phyloP scores from a whole-genome alignment of 2,329 filamentous ascomycete species.

The Ophioceras dolichostomum region DNA sequence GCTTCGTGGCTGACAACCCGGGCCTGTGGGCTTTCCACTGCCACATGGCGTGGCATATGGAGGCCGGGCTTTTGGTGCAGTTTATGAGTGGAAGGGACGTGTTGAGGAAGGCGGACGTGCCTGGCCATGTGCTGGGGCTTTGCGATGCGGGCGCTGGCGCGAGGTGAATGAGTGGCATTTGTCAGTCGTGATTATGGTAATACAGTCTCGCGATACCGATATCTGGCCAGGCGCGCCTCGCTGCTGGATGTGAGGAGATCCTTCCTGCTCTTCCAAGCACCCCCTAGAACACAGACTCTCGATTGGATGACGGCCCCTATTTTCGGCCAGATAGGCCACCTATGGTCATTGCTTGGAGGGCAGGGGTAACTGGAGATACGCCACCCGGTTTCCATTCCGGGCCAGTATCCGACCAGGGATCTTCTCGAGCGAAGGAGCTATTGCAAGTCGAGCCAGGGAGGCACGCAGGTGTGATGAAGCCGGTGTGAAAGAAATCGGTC shows the following conservation, averaged over 20 bases:
- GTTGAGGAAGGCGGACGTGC: slow-evolving; percentile 1
- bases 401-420: too few relatives aligned
- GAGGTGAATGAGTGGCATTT: neutral
- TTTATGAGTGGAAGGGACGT: slow-evolving; percentile 19
- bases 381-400: too few relatives aligned
- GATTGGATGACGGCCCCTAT: neutral
- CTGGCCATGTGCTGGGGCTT: neutral
- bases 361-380: too few relatives aligned
- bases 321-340: neutral
- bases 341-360: too few relatives aligned
- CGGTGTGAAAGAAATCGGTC: too few relatives aligned
- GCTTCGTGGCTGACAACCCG: slow-evolving; percentile 43
- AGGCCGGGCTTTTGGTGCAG: slow-evolving; percentile 48
- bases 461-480: too few relatives aligned
- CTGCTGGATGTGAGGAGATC: neutral
- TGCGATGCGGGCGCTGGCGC: neutral
- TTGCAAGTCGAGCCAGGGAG: too few relatives aligned
- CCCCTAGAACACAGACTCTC: neutral
- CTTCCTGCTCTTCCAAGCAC: neutral
- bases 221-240: neutral
- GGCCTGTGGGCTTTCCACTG: slow-evolving; percentile 48
- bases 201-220: too few relatives aligned
- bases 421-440: too few relatives aligned
- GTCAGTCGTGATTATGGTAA: too few relatives aligned
- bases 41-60: slow-evolving; percentile 45